Evolutionary conservation across 768 basidiomycete species (phyloP).

Genomic region (Trametes meyenii): DNA sequence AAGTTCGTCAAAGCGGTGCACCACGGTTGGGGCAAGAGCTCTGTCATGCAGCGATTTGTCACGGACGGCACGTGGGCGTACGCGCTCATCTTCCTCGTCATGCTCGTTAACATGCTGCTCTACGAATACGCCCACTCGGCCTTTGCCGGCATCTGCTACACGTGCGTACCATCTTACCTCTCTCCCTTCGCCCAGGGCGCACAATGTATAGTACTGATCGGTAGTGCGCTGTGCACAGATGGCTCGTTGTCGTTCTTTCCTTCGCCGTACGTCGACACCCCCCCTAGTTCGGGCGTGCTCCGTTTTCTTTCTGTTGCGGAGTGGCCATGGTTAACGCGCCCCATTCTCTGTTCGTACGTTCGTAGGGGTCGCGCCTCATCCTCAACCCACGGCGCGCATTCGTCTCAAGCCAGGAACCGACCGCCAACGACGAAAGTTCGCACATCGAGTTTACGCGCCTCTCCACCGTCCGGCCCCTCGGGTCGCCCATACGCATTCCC

Average conservation of each 20-base stretch:
- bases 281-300: too few species aligned
- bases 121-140: conserved; percentile 29
- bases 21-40: conserved; percentile 29
- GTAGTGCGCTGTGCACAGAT: conserved; percentile 7
- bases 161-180: conserved; percentile 16
- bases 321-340: background rate
- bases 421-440: background rate
- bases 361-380: conserved; percentile 28
- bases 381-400: conserved; percentile 20
- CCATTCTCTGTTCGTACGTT: too few species aligned
- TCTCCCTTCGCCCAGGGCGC: too few species aligned
- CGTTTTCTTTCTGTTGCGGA: background rate
- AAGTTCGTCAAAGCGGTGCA: conserved; percentile 27
- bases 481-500: too few species aligned
- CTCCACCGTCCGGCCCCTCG: background rate
- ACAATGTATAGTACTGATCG: background rate
- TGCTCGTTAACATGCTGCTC: conserved; percentile 31
- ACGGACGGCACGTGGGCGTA: conserved; percentile 35
- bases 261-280: conserved; percentile 24
- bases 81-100: conserved; percentile 29
- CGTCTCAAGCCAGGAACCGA: background rate
- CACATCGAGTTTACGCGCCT: background rate
- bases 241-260: conserved; percentile 31
- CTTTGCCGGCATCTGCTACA: conserved; percentile 32
- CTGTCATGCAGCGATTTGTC: conserved; percentile 30